Percentiles rank a stretch among this genome's conserved stretches.
Evolutionary conservation across 306 rosid species (phyloP).

Genomic region (Geum urbanum): DNA sequence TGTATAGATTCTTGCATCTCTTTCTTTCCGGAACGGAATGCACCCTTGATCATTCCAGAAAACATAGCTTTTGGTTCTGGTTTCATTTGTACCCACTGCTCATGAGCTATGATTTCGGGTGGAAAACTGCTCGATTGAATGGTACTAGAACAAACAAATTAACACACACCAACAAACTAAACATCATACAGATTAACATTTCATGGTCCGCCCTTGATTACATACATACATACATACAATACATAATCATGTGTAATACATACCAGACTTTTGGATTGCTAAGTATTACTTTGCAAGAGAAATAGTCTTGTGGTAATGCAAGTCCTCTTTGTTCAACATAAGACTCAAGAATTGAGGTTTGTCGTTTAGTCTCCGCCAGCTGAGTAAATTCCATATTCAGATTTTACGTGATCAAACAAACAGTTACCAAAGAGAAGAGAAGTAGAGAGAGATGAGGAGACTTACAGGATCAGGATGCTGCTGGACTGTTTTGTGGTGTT

Average conservation of each 20-base stretch:
- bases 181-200: background rate
- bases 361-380: conserved; percentile 64
- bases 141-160: conserved; percentile 41
- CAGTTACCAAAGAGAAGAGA: too few relatives aligned
- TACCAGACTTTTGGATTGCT: conserved; percentile 84
- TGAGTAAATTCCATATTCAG: conserved; percentile 9
- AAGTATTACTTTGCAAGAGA: conserved; percentile 76
- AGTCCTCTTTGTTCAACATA: conserved; percentile 94
- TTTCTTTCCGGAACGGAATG: conserved; percentile 61
- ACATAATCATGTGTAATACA: conserved; percentile 17
- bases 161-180: too few relatives aligned
- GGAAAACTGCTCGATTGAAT: conserved; percentile 53
- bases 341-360: conserved; percentile 69
- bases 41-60: conserved; percentile 69
- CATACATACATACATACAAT: too few relatives aligned
- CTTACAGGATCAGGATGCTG: conserved; percentile 71
- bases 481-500: conserved; percentile 38
- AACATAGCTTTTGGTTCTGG: conserved; percentile 50
- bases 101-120: conserved; percentile 67
- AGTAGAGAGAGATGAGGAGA: background rate
- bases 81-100: conserved; percentile 68
- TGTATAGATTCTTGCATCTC: conserved; percentile 55
- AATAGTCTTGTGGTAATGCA: conserved; percentile 55
- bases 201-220: background rate
- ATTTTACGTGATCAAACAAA: too few relatives aligned